Conservation (phyloP, 2,329 filamentous ascomycete species). For the Trichoderma hamatum region DNA sequence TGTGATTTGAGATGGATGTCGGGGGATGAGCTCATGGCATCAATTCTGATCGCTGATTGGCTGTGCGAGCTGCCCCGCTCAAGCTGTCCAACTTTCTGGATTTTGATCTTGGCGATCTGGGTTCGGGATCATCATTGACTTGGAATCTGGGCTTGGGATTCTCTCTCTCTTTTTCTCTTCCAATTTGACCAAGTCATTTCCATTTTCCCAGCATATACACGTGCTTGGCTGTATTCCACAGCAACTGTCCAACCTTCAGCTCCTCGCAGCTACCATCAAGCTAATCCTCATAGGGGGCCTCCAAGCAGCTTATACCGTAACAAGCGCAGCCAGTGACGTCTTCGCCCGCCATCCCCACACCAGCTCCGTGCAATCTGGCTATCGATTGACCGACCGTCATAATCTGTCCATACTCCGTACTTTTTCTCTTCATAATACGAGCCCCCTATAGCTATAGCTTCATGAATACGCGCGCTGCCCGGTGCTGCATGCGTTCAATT, state of each 20-base stretch:
- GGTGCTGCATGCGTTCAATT: not conserved
- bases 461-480: not conserved
- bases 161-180: not conserved
- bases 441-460: not conserved
- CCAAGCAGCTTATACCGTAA: not conserved
- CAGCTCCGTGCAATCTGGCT: conserved; percentile 26
- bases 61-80: not conserved
- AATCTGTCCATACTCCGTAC: not conserved
- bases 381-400: conserved; percentile 17
- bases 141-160: not conserved
- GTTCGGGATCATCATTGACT: not conserved
- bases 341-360: conserved; percentile 22
- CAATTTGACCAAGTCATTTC: not conserved
- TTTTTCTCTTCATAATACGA: not conserved
- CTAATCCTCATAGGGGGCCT: conserved; percentile 6
- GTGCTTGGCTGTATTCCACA: not conserved
- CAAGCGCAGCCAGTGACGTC: conserved; percentile 22
- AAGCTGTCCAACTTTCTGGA: conserved; percentile 1
- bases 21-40: conserved; percentile 16
- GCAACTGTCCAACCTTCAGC: not conserved
- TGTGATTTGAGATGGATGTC: not conserved
- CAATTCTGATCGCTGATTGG: conserved; percentile 16
- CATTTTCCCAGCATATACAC: not conserved
- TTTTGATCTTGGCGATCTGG: not conserved
- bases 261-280: not conserved